Conservation (phyloP, 1,139 yeast species). For the Yamadazyma siamensis region DNA sequence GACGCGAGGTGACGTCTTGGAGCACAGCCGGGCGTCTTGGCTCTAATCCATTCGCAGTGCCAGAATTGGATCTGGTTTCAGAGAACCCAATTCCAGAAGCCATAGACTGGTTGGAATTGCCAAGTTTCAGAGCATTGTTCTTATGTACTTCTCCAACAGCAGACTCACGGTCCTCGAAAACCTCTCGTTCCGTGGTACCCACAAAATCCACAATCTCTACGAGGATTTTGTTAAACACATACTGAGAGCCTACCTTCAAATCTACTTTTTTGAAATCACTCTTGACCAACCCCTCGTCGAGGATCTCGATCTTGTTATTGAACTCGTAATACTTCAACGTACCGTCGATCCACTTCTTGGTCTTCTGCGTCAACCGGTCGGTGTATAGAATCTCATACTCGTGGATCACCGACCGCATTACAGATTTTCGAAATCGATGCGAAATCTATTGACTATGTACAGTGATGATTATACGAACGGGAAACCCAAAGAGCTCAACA, state of each 20-base stretch:
- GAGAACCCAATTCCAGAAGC: too few species aligned
- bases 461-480: slow-evolving; percentile 57
- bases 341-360: slow-evolving; percentile 58
- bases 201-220: slow-evolving; percentile 10
- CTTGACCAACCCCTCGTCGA: slow-evolving; percentile 35
- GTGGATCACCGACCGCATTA: slow-evolving; percentile 8
- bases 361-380: slow-evolving; percentile 44
- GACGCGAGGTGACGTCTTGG: too few species aligned
- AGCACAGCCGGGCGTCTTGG: too few species aligned
- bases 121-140: too few species aligned
- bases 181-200: slow-evolving; percentile 10
- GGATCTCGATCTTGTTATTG: slow-evolving; percentile 46
- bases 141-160: too few species aligned
- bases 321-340: slow-evolving; percentile 42
- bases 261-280: slow-evolving; percentile 18
- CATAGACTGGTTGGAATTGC: too few species aligned
- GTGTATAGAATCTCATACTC: slow-evolving; percentile 34
- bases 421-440: not conserved
- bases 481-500: slow-evolving; percentile 78
- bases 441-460: slow-evolving; percentile 6
- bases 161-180: slow-evolving; percentile 3
- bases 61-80: too few species aligned
- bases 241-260: slow-evolving; percentile 10
- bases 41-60: too few species aligned
- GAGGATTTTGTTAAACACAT: slow-evolving; percentile 9